These are phyloP conservation scores for Simmondsia chinensis DNA, from an alignment of 148 eudicot species.

Conservation along the genomic window DNA sequence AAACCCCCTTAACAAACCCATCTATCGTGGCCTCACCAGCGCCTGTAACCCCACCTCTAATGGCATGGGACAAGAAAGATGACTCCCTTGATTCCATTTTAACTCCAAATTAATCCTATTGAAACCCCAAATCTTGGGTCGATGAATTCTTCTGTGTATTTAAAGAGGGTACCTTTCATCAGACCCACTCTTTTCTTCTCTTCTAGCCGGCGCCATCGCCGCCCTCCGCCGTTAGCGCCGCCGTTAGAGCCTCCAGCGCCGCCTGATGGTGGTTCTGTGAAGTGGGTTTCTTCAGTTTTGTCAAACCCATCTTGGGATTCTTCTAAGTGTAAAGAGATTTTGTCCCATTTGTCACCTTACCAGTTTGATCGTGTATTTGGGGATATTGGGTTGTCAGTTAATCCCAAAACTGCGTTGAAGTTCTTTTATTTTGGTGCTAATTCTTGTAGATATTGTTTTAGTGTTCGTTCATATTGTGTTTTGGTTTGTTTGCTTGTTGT, in stretches of 20 bases:
- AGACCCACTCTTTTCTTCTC: constrained; percentile 19
- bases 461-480: constrained; percentile 58
- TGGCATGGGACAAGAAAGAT: too few relatives aligned
- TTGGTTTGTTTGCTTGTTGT: constrained; percentile 61
- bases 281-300: constrained; percentile 47
- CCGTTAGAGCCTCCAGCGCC: constrained; percentile 11
- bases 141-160: constrained; percentile 30
- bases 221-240: constrained; percentile 11
- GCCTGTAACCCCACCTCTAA: not conserved
- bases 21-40: constrained; percentile 9
- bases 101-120: constrained; percentile 1
- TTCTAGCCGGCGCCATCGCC: constrained; percentile 15
- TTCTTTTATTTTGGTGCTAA: constrained; percentile 48
- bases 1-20: constrained; percentile 3
- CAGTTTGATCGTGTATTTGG: constrained; percentile 52
- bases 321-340: constrained; percentile 45
- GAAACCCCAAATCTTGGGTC: not conserved
- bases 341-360: constrained; percentile 37
- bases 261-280: constrained; percentile 27
- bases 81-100: not conserved
- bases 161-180: constrained; percentile 22
- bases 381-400: constrained; percentile 24
- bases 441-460: constrained; percentile 40
- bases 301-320: constrained; percentile 44
- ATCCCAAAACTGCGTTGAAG: constrained; percentile 44